These are phyloP conservation scores for Metschnikowia continentalis DNA, from an alignment of 805 yeast genomes.

Conservation along the genomic window DNA sequence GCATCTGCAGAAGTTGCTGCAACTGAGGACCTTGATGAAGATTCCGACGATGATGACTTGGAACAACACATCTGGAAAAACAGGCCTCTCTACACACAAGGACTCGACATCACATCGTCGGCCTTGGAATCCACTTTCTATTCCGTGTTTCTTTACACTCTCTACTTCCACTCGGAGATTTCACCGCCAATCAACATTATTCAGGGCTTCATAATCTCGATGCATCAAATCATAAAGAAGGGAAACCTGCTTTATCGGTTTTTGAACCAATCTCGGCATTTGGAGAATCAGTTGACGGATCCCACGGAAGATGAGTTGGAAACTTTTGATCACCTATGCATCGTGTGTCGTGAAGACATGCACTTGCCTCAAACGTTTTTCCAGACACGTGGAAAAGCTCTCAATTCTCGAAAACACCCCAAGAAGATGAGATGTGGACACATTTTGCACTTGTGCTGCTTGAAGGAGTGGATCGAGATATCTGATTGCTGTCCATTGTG, in stretches of 20 bases:
- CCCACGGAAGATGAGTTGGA: constrained; percentile 61
- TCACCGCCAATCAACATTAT: constrained; percentile 36
- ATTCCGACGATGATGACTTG: constrained; percentile 27
- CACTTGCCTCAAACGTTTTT: constrained; percentile 38
- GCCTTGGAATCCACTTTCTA: constrained; percentile 30
- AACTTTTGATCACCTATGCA: constrained; percentile 61
- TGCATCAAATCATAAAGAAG: constrained; percentile 28
- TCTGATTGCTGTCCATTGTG: constrained; percentile 94
- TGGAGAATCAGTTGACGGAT: constrained; percentile 58
- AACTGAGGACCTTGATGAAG: constrained; percentile 5
- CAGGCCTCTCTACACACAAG: constrained; percentile 55
- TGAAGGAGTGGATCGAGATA: constrained; percentile 88
- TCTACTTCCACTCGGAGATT: constrained; percentile 29
- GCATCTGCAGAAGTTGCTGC: not conserved
- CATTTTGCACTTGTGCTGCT: constrained; percentile 82
- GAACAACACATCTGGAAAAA: constrained; percentile 69
- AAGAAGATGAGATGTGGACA: constrained; percentile 82
- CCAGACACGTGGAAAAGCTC: constrained; percentile 15
- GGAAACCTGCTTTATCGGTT: constrained; percentile 44
- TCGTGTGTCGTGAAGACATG: constrained; percentile 92
- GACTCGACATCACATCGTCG: constrained; percentile 51
- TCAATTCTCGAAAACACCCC: constrained; percentile 48
- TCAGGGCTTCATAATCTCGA: constrained; percentile 44
- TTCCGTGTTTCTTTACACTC: constrained; percentile 30
- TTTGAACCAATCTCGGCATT: constrained; percentile 53